Conservation (phyloP, 2,329 filamentous ascomycete species). For the Periconia digitata region DNA sequence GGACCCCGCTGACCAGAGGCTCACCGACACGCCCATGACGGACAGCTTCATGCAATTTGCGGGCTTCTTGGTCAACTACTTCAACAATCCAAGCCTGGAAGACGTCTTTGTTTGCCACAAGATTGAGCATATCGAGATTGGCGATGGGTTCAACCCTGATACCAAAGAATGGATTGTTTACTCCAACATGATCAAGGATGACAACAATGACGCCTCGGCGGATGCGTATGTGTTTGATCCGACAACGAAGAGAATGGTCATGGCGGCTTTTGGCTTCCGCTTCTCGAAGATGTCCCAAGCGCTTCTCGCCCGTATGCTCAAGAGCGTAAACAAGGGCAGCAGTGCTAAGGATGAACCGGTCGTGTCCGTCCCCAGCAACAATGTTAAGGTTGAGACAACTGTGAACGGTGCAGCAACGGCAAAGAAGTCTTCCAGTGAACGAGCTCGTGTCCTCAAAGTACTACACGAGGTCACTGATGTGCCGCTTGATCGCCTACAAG, state of each 20-base stretch:
- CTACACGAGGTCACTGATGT: slow-evolving; percentile 6
- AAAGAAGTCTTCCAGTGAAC: background rate
- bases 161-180: slow-evolving; percentile 15
- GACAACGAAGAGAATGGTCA: slow-evolving; percentile 10
- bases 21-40: background rate
- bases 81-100: slow-evolving; percentile 16
- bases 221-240: slow-evolving; percentile 15
- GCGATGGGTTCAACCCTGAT: slow-evolving; percentile 11
- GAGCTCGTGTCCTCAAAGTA: background rate
- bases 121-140: slow-evolving; percentile 19
- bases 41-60: slow-evolving; percentile 41
- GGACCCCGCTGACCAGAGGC: background rate
- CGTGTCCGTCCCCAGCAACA: background rate
- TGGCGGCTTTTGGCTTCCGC: slow-evolving; percentile 4
- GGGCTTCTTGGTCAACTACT: slow-evolving; percentile 35
- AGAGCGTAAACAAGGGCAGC: background rate
- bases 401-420: background rate
- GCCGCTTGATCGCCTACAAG: slow-evolving; percentile 2
- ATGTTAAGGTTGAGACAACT: background rate
- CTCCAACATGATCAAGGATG: slow-evolving; percentile 7
- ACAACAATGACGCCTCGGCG: slow-evolving; percentile 3
- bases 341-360: background rate
- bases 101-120: slow-evolving; percentile 26
- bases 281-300: slow-evolving; percentile 9
- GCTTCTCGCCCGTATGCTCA: slow-evolving; percentile 4